phyloP scores from a whole-genome alignment of 2,329 filamentous ascomycete species.

The Zymoseptoria passerinii region DNA sequence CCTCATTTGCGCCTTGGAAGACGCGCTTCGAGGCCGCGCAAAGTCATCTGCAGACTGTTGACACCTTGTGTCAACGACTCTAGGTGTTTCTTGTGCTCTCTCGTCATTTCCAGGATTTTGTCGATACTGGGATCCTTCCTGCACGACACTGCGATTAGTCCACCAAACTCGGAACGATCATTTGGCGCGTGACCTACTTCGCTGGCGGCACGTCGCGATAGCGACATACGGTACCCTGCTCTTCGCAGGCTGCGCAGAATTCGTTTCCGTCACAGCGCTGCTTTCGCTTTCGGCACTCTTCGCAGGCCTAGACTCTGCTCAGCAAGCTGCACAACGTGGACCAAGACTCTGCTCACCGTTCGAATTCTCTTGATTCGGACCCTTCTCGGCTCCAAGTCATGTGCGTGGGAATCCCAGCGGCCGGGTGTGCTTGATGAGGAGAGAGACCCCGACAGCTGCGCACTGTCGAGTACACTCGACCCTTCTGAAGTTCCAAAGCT shows the following conservation, averaged over 20 bases:
- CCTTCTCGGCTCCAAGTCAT: neutral
- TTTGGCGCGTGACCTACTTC: constrained; percentile 6
- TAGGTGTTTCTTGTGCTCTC: constrained; percentile 14
- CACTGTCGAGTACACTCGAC: neutral
- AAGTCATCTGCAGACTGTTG: constrained; percentile 9
- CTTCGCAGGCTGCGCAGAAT: constrained; percentile 12
- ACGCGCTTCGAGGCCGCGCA: constrained; percentile 14
- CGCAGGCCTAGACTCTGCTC: constrained; percentile 64
- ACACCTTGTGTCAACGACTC: constrained; percentile 11
- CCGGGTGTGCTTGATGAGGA: neutral
- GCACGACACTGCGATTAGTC: constrained; percentile 1
- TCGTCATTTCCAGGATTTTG: constrained; percentile 15
- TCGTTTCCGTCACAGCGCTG: constrained; percentile 91
- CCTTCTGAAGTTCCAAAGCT: neutral
- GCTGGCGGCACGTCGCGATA: constrained; percentile 17
- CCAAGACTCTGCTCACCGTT: neutral
- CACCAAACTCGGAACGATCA: neutral
- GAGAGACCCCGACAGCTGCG: neutral
- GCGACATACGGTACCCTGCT: constrained; percentile 14
- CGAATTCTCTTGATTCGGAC: neutral
- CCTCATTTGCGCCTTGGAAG: constrained; percentile 3
- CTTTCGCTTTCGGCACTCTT: constrained; percentile 93
- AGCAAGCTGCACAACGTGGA: neutral
- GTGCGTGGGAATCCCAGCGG: neutral
- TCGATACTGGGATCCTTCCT: constrained; percentile 18